Evolutionary conservation across 257 asterid species (phyloP), one percentile per base, ranked within the genome.

Genomic region (Ocimum tenuiflorum): DNA sequence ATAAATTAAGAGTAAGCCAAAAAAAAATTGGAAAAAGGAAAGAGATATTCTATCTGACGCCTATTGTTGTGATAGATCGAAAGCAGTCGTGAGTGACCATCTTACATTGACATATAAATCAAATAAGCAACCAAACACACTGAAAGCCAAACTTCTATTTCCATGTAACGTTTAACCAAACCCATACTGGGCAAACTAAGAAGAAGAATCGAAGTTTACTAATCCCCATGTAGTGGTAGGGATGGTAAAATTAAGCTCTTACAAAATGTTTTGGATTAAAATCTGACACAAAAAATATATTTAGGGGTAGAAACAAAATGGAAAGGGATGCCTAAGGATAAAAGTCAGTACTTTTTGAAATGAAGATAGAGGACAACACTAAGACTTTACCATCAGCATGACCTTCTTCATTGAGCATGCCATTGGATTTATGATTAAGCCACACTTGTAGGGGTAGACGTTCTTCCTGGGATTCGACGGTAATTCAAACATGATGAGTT

Each of bases 401-500:
- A 69, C 81, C 76, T 72, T 81, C 94, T 52, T 85, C 97, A 80
- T 71, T 71, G 52, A 74, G 76, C 77, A 86, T 76, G 72, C 95
- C 97, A 78, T 86, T 88, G 72, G 75, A 75, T 72, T 92, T 84
- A 79, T 89, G 96, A 68, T 88, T 83, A 62, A 87, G 89, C 99
- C 99, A 94, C 75, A 94, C 75, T 58, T 94, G 99, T 74, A 94
- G 73, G 6, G 97, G 97, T 63, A 79, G 57, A 72, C 96, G 87
- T 51, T 84, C 79, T 78, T 88, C 99, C 99, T 91, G 85, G 31
- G 63, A 20, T 65, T 73, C 20, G 60, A 71, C 63, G 69, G 68
- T 39, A 43, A 45, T 18, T 36, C 41, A 65, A 66, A 60, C 51
- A 55, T 15, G n/a, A n/a, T n/a, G n/a, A n/a, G n/a, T n/a, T n/a